Evolutionary conservation across 768 basidiomycete species (phyloP), one percentile per base, ranked within the genome.

Genomic region (Myochromella boudieri): DNA sequence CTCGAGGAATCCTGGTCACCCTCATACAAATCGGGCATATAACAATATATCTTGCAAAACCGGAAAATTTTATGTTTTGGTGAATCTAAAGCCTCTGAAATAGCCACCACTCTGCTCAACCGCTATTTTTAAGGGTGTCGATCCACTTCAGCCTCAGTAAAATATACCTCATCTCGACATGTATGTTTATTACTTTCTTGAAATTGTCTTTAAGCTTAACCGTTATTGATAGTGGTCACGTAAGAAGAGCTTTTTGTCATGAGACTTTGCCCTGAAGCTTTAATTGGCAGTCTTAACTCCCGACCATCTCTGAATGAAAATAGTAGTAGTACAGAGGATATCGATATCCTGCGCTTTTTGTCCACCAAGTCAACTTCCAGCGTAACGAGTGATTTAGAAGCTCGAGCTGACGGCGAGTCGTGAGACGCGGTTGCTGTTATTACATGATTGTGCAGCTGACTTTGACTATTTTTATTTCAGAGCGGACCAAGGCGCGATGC

Each of bases 21-120:
- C 2, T 46, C 5, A 21, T 34, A 9, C 54, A 55, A 25, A 26
- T 55, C 17, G 54, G 27, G 17, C 54, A 52, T 18, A 42, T 52
- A 9, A 24, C 41, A 3, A 52, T 49, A 45, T 55, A 42, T 34
- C 20, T 55, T 6, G 17, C 48, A 3, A 8, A 41, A 11, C 27
- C 51, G 11, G 18, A 25, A 4, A 44, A 41, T 6, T n/a, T 36
- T 12, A 36, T 52, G 11, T 40, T 52, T 24, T 41, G 51, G 51
- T 48, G 12, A 15, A 20, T 28, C 12, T 4, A 5, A 29, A 29
- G 28, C 28, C 14, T 14, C 8, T 14, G 6, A 22, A 21, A 15
- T 14, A 6, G 15, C n/a, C n/a, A 5, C 10, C 36, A 11, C 14
- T 21, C n/a, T 33, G 14, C 28, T 12, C 14, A 9, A n/a, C 26